These are phyloP conservation scores for Tagetes patula DNA, from an alignment of 129 eudicot species.

Conservation along the genomic window DNA sequence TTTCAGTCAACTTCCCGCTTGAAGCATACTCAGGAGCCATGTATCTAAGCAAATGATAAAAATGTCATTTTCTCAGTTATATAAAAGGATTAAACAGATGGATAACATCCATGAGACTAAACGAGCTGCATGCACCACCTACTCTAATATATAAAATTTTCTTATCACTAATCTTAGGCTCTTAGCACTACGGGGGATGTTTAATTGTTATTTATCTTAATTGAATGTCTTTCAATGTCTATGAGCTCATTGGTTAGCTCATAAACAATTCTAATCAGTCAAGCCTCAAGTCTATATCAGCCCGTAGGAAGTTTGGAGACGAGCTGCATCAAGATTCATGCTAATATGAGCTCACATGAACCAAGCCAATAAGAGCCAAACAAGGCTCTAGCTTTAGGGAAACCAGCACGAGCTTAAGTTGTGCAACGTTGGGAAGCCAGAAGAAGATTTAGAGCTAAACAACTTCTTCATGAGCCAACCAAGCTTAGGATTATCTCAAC, in stretches of 20 bases:
- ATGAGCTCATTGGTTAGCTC: conserved; percentile 17
- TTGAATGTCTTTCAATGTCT: background rate
- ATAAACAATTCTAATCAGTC: background rate
- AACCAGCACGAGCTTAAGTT: background rate
- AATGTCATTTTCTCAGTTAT: conserved; percentile 3
- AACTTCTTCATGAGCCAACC: background rate
- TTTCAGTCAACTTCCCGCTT: conserved; percentile 89
- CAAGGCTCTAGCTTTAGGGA: conserved; percentile 4
- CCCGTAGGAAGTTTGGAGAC: background rate
- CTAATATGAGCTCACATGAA: background rate
- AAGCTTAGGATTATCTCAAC: background rate
- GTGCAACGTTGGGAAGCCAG: conserved; percentile 1
- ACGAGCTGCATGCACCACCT: background rate
- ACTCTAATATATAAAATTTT: background rate
- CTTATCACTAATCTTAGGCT: background rate
- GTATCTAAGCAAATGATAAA: conserved; percentile 49
- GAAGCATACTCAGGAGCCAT: conserved; percentile 99
- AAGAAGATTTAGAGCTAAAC: background rate
- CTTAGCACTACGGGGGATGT: background rate
- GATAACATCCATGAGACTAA: background rate
- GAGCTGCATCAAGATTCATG: conserved; percentile 4
- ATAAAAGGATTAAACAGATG: conserved; percentile 12
- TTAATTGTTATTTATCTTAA: background rate
- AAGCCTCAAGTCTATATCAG: background rate
- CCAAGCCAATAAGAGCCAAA: conserved; percentile 10